Conservation (phyloP, 192 early-diverging fungal species). For the Rhizophagus prolifer region DNA sequence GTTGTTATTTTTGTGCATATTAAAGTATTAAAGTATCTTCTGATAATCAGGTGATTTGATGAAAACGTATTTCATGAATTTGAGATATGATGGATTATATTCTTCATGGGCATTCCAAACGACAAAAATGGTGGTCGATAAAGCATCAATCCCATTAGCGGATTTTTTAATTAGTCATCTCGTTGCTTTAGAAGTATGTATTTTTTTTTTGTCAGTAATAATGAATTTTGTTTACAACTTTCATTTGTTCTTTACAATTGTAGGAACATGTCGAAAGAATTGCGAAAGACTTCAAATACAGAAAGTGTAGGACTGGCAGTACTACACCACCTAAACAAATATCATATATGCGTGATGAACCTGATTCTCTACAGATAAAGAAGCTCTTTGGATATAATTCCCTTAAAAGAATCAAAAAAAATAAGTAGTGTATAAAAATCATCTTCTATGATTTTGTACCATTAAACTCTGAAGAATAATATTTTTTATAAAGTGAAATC, state of each 20-base stretch:
- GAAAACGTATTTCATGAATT: constrained; percentile 29
- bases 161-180: constrained; percentile 33
- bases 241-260: not conserved
- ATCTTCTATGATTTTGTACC: not conserved
- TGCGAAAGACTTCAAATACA: constrained; percentile 30
- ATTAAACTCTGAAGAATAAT: not conserved
- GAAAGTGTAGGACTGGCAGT: constrained; percentile 1
- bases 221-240: constrained; percentile 25
- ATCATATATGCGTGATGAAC: constrained; percentile 26
- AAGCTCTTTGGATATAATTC: too few relatives aligned
- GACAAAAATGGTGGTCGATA: constrained; percentile 25
- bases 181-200: constrained; percentile 30
- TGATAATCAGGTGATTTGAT: constrained; percentile 27
- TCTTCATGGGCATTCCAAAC: constrained; percentile 1
- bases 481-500: not conserved
- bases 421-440: not conserved
- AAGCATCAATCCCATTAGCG: constrained; percentile 26
- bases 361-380: not conserved
- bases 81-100: constrained; percentile 30
- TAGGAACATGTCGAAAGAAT: constrained; percentile 29
- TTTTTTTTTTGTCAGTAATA: constrained; percentile 19
- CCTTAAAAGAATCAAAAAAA: too few relatives aligned
- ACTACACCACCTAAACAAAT: constrained; percentile 29
- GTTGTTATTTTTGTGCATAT: constrained; percentile 8
- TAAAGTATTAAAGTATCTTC: constrained; percentile 20